Conservation (phyloP, 1,284 basidiomycete genomes). For the Malassezia dermatis region DNA sequence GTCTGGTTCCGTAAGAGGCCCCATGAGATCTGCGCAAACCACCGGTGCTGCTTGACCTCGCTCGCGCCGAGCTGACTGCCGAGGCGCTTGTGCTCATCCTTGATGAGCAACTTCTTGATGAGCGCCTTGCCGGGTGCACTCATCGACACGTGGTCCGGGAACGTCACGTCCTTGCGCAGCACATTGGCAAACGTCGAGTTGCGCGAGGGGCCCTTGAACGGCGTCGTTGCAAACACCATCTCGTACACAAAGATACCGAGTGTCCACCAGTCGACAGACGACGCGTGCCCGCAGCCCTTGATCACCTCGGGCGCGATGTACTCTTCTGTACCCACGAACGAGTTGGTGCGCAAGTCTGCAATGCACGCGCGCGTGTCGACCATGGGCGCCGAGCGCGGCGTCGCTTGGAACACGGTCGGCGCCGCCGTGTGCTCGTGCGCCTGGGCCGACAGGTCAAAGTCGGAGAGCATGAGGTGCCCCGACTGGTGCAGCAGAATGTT, state of each 20-base stretch:
- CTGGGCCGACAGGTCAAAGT: constrained; percentile 97
- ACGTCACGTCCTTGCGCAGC: constrained; percentile 71
- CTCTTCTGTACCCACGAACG: constrained; percentile 97
- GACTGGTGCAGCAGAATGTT: constrained; percentile 98
- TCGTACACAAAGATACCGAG: constrained; percentile 96
- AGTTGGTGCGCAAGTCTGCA: constrained; percentile 93
- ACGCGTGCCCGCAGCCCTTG: constrained; percentile 90
- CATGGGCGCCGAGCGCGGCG: constrained; percentile 78
- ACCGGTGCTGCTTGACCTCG: constrained; percentile 97
- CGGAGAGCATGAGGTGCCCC: constrained; percentile 97
- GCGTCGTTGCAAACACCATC: constrained; percentile 98
- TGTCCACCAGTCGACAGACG: constrained; percentile 99
- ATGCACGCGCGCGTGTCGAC: constrained; percentile 96
- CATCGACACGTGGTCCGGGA: constrained; percentile 74
- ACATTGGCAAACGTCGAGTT: constrained; percentile 96
- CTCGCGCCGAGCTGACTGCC: constrained; percentile 88
- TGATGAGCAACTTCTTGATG: constrained; percentile 78
- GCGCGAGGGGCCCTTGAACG: constrained; percentile 91
- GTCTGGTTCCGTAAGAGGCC: constrained; percentile 81
- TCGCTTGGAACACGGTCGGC: constrained; percentile 76
- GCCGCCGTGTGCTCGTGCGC: constrained; percentile 66
- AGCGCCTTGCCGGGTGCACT: constrained; percentile 71
- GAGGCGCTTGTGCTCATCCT: constrained; percentile 77
- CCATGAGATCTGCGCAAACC: constrained; percentile 95
- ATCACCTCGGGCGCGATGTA: constrained; percentile 99